Evolutionary conservation across 2,329 filamentous ascomycete species (phyloP).

Genomic region (Acephala macrosclerotiorum): DNA sequence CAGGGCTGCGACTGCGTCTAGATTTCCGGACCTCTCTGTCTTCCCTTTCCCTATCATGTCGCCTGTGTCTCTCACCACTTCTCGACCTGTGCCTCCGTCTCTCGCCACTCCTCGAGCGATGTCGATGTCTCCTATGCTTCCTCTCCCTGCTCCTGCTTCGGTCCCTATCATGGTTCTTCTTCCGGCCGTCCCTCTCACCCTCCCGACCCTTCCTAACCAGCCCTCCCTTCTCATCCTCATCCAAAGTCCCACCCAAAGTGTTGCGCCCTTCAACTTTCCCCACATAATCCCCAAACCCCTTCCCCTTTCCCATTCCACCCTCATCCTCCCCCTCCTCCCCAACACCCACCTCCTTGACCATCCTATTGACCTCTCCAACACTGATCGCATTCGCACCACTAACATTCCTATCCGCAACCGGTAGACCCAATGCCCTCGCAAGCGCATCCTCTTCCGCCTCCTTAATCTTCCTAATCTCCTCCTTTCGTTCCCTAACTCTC

Average conservation of each 20-base stretch:
- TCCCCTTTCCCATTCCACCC: constrained; percentile 38
- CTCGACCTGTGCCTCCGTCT: constrained; percentile 37
- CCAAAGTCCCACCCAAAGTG: constrained; percentile 15
- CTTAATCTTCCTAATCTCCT: constrained; percentile 84
- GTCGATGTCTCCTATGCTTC: constrained; percentile 42
- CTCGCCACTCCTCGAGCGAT: constrained; percentile 41
- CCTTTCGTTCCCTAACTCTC: constrained; percentile 67
- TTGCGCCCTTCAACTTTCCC: constrained; percentile 37
- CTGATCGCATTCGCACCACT: constrained; percentile 74
- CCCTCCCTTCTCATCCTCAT: constrained; percentile 32
- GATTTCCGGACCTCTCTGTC: constrained; percentile 36
- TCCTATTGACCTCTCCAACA: constrained; percentile 64
- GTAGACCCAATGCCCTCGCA: constrained; percentile 81
- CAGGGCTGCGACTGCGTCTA: constrained; percentile 38
- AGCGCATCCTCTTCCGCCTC: constrained; percentile 94
- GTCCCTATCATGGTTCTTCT: constrained; percentile 41
- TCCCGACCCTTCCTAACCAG: constrained; percentile 24
- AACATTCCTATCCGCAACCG: constrained; percentile 64
- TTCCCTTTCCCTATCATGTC: constrained; percentile 32
- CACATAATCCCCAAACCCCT: constrained; percentile 43
- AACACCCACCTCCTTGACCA: constrained; percentile 54
- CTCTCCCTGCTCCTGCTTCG: constrained; percentile 36
- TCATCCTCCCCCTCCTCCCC: constrained; percentile 47
- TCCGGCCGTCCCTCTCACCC: constrained; percentile 19
- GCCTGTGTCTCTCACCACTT: constrained; percentile 37